Percentiles rank a stretch among this genome's conserved stretches.
Evolutionary conservation across 768 basidiomycete genomes (phyloP).

Genomic region (Auricularia heimuer): DNA sequence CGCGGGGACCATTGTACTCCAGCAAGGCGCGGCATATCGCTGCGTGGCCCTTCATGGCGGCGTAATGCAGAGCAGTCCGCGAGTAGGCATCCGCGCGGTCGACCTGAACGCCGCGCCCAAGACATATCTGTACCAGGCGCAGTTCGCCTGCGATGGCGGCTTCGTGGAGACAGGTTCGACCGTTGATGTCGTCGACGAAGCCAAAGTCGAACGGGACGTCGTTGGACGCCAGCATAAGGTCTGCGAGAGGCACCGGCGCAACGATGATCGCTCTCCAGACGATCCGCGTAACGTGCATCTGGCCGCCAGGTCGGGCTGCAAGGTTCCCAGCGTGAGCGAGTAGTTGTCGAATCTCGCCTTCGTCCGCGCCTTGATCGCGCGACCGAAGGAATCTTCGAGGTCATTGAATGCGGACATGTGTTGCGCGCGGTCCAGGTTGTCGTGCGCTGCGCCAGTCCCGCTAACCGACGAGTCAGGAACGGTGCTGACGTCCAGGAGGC

Average conservation of each 20-base stretch:
- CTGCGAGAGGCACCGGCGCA: constrained; percentile 60
- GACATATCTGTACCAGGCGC: constrained; percentile 70
- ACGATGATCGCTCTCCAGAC: constrained; percentile 89
- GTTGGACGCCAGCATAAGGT: constrained; percentile 62
- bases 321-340: constrained; percentile 62
- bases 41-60: constrained; percentile 84
- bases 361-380: constrained; percentile 60
- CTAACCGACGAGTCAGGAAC: constrained; percentile 65
- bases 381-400: constrained; percentile 78
- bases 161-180: constrained; percentile 86
- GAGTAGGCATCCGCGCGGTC: constrained; percentile 83
- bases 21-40: constrained; percentile 67
- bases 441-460: constrained; percentile 68
- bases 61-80: constrained; percentile 90
- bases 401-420: constrained; percentile 73
- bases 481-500: constrained; percentile 70
- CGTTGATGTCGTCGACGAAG: constrained; percentile 95
- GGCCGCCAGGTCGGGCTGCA: constrained; percentile 44
- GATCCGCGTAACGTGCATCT: constrained; percentile 74
- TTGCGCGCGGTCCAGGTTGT: constrained; percentile 50
- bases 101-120: constrained; percentile 58
- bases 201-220: constrained; percentile 72
- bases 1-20: constrained; percentile 43
- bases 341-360: constrained; percentile 54
- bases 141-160: constrained; percentile 78